Evolutionary conservation across 1,284 basidiomycete species (phyloP).

Genomic region (Ceratobasidium sp.): DNA sequence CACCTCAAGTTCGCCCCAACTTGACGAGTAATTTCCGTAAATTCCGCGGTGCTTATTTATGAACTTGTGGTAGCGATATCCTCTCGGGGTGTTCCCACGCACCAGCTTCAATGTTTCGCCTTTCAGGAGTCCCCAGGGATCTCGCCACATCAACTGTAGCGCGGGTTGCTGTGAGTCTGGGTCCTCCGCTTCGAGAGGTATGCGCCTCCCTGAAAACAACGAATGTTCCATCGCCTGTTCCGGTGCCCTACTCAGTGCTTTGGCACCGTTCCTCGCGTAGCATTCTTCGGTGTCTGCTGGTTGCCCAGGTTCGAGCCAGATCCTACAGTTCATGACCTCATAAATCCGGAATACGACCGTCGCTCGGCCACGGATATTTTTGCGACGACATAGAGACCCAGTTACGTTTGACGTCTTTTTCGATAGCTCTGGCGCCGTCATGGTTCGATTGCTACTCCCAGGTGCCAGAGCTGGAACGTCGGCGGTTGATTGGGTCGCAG

Average conservation of each 20-base stretch:
- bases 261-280: background rate
- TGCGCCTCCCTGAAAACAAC: no score
- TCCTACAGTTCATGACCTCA: no score
- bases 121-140: background rate
- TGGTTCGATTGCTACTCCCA: background rate
- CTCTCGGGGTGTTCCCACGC: background rate
- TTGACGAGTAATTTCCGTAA: background rate
- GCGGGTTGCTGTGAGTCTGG: no score
- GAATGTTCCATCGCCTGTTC: no score
- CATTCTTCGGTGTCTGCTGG: background rate
- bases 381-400: conserved; percentile 5
- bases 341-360: conserved; percentile 22
- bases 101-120: conserved; percentile 18
- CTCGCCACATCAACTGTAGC: conserved; percentile 36
- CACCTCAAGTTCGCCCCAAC: background rate
- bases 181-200: no score
- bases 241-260: background rate
- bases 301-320: background rate
- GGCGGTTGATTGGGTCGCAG: no score
- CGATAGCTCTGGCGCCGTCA: no score
- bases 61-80: background rate
- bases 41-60: background rate
- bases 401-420: conserved; percentile 16
- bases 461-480: no score
- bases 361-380: conserved; percentile 22